Conservation (phyloP, 1,284 basidiomycete species). For the Ustilago tritici region DNA sequence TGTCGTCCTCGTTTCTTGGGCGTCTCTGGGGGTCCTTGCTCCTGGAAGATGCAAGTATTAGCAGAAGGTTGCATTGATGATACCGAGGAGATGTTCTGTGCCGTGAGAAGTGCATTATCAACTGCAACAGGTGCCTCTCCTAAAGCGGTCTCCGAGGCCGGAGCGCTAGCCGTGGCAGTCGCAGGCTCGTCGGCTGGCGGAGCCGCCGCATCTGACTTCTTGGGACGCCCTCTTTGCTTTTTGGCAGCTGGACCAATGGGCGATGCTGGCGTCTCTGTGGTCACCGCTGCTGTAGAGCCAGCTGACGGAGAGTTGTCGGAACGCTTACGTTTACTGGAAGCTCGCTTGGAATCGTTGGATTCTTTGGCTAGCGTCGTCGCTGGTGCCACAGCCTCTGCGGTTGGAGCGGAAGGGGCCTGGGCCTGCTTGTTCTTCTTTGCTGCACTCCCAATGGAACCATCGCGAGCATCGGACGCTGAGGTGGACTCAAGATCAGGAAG, state of each 20-base stretch:
- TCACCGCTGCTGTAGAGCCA: not conserved
- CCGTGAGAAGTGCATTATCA: not conserved
- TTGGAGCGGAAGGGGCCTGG: not conserved
- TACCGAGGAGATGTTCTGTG: not conserved
- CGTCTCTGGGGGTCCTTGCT: conserved; percentile 11
- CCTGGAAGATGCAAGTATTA: not conserved
- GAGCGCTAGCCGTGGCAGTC: not conserved
- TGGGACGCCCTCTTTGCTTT: conserved; percentile 14
- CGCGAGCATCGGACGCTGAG: not conserved
- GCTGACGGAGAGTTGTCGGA: conserved; percentile 20
- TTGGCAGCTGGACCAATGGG: conserved; percentile 23
- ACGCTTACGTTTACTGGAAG: conserved; percentile 30
- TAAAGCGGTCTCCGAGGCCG: not conserved
- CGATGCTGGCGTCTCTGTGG: conserved; percentile 8
- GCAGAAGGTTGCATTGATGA: not conserved
- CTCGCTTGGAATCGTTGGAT: conserved; percentile 2
- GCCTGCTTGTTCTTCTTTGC: not conserved
- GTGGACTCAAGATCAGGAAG: not conserved
- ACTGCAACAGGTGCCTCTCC: not conserved
- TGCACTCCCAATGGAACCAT: not conserved
- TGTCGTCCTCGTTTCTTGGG: conserved; percentile 9
- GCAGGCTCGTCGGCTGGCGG: not conserved
- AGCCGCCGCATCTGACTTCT: conserved; percentile 3
- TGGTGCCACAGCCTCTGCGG: not conserved
- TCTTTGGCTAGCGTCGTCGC: not conserved